A percentile compares a stretch with the other conserved stretches of the same genome.
Conservation (phyloP, 257 asterid species). For the Henckelia pumila region DNA sequence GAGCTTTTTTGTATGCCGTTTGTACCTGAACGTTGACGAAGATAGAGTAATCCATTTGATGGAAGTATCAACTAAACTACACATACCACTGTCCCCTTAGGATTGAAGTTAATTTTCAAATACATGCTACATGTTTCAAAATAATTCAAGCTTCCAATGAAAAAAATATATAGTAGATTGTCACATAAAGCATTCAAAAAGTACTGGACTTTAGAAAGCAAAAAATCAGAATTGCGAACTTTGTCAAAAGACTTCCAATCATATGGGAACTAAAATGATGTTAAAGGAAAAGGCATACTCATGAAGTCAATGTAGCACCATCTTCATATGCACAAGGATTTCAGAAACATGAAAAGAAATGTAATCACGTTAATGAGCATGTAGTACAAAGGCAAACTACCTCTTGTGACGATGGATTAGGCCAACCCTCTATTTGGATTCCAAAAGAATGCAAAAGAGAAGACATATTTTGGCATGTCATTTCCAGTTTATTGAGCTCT, state of each 20-base stretch:
- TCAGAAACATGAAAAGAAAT: background rate
- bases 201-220: background rate
- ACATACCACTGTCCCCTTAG: background rate
- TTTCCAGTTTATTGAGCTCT: slow-evolving; percentile 61
- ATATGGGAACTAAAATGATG: no score
- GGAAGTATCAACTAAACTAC: background rate
- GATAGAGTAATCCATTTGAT: slow-evolving; percentile 8
- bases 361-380: background rate
- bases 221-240: background rate
- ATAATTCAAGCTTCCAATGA: no score
- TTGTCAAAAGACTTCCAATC: background rate
- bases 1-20: slow-evolving; percentile 66
- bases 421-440: slow-evolving; percentile 44
- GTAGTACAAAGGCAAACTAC: slow-evolving; percentile 32
- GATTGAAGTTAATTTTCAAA: background rate
- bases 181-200: no score
- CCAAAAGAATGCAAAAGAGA: slow-evolving; percentile 67
- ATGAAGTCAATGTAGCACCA: background rate
- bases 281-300: background rate
- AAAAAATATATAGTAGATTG: no score
- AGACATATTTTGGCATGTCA: slow-evolving; percentile 60
- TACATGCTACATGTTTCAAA: background rate
- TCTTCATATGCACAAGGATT: background rate
- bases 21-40: slow-evolving; percentile 51
- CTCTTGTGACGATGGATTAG: slow-evolving; percentile 55